These are phyloP conservation scores for Lathyrus sativus DNA, from an alignment of 306 rosid genomes.

Conservation along the genomic window DNA sequence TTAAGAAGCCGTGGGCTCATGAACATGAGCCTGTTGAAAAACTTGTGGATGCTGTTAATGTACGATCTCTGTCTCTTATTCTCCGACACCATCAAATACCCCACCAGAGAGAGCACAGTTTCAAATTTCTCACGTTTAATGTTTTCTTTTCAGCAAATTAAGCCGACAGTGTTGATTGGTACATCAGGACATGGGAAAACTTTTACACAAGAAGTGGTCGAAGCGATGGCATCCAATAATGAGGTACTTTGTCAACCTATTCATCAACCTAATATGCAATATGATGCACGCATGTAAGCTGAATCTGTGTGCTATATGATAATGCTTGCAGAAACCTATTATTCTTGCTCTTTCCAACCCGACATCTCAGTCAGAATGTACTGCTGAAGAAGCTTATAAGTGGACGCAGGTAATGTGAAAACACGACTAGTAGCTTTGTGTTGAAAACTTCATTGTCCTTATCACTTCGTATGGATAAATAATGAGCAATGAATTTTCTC, in stretches of 20 bases:
- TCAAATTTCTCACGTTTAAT: conserved; percentile 32
- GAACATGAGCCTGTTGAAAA: conserved; percentile 68
- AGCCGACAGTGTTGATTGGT: conserved; percentile 90
- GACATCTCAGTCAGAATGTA: conserved; percentile 56
- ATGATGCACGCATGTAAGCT: conserved; percentile 13
- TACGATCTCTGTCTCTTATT: conserved; percentile 37
- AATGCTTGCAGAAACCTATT: conserved; percentile 45
- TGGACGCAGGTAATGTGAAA: conserved; percentile 48
- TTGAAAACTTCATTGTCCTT: not conserved
- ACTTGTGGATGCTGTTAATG: conserved; percentile 74
- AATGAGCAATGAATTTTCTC: not conserved
- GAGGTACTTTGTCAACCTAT: conserved; percentile 54
- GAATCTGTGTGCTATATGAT: conserved; percentile 23
- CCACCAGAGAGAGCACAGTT: not conserved
- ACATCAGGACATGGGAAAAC: conserved; percentile 86
- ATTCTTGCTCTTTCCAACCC: conserved; percentile 55
- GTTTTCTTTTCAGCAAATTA: conserved; percentile 63
- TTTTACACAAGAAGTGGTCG: conserved; percentile 74
- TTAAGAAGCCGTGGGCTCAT: conserved; percentile 97
- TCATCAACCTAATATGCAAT: not conserved
- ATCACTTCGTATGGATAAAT: not conserved
- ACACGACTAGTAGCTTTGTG: not conserved
- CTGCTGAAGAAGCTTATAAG: conserved; percentile 55
- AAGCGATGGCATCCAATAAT: conserved; percentile 75
- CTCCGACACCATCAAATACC: not conserved